Evolutionary conservation across 192 early-diverging fungal genomes (phyloP), one percentile per base, ranked within the genome.

Genomic region (Diversispora epigaea): DNA sequence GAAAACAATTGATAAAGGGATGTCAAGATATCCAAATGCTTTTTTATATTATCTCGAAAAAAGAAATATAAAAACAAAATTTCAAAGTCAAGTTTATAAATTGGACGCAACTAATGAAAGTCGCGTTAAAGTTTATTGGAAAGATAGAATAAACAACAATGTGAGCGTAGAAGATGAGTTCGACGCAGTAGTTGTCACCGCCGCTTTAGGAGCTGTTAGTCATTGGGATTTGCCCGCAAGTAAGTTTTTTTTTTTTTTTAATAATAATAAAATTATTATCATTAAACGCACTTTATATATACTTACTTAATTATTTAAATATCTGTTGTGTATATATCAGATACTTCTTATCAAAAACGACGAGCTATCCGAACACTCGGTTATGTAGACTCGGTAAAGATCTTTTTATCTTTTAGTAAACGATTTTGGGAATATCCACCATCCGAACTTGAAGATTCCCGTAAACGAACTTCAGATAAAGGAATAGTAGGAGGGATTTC

Each of bases 401-500:
- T 80, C 3, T 71, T 68, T 14, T 47, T 80, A 7, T 40, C 68
- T 17, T 80, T 80, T 45, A 77, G 63, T 21, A 68, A 52, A 10
- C 77, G 79, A 14, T 80, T 80, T 22, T 80, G 79, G 79, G 79
- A 80, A 58, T 41, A 77, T 10, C 62, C 57, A 10, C 78, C 78
- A 47, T 17, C n/a, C 4, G 50, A 54, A 54, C 25, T 32, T 32
- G n/a, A 8, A 4, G 3, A 7, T 7, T 0, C 17, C 1, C 4
- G 11, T 2, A 0, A 14, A 5, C 25, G 25, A 15, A 62, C 60
- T 0, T 15, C 60, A 8, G 32, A 39, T 62, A 2, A 40, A 11
- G 60, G 60, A 11, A 80, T 80, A 22, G 46, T 68, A 3, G 79
- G 79, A 40, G 77, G 79, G 11, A 57, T 32, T 54, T 57, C 54